Base-by-base conservation (phyloP, 768 basidiomycete genomes). In the Trametes meyenii region DNA sequence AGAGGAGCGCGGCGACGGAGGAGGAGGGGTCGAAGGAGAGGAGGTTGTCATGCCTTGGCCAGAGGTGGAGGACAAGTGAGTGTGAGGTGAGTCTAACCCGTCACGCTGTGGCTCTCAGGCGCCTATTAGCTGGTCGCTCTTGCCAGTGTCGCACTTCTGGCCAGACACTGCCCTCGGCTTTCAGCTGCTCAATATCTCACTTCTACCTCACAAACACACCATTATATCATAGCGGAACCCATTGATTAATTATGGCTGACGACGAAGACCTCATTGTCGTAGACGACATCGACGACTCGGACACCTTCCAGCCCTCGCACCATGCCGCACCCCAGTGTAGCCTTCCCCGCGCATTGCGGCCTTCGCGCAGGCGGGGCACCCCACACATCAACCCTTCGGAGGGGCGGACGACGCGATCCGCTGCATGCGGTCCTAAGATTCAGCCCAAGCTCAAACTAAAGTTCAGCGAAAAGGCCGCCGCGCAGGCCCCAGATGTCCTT, bases 391-490 rank as follows among this genome's bases (percentile, higher is more conserved):
- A 70, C 44, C 60, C 64, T 49, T 56, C 62, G 0, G 71, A 67
- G 44, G 63, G 60, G 10, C 66, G 72, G 19, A 64, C 66, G 16
- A 72, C 71, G 43, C 66, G 71, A 24, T 67, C 66, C 17, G 58
- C 70, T 16, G 56, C 66, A 23, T 62, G 57, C 19, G 63, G 66
- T n/a, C 50, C 65, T 10, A 67, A 66, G 65, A 55, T 65, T 6
- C 69, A 69, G 66, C 90, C 92, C 6, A 95, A 93, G 73, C 82
- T 95, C 38, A 95, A 94, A 72, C 84, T 95, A 52, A 94, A 94
- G 76, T 76, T 95, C 68, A 89, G 90, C 72, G 92, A 92, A 61
- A 91, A 90, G 68, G 85, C 89, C 3, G 89, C 86, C 7, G 85
- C 87, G 35, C 88, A 89, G 69, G 89, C 89, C 33, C 90, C 88